Evolutionary conservation across 352 stramenopile genomes (phyloP), one percentile per base, ranked within the genome.

Genomic region (Pythium coloratum): DNA sequence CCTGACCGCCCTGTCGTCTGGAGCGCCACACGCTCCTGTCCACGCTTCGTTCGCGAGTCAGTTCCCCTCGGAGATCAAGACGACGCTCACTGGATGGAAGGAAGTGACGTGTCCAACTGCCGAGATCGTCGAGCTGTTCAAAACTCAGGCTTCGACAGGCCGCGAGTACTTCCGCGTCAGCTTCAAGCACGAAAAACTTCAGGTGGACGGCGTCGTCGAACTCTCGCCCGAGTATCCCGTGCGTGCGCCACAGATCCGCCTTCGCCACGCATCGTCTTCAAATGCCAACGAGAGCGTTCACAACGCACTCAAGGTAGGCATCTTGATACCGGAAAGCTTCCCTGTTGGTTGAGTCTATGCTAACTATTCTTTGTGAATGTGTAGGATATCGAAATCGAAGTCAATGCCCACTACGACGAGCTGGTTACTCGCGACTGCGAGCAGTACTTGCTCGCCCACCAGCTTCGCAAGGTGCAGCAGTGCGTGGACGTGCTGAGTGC

Each of bases 361-460:
- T 55, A n/a, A 55, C 12, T n/a, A 8, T 24, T 30, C 46, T 8
- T 9, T 16, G 38, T 67, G 20, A 40, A 6, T 50, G 6, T 26
- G 6, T 61, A 91, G 86, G 83, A 91, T 51, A 77, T 94, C 8
- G 86, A 91, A 59, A 62, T 89, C n/a, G 86, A 94, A 47, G 80
- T 94, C 51, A 91, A 92, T 62, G 80, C 78, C 33, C 83, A 80
- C 67, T 91, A 88, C 55, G 61, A 85, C 12, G 86, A 94, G 58
- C 75, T 91, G 32, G 64, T 79, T 10, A 70, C 81, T 2, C 70
- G 72, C 3, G 73, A 71, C 20, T 82, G 64, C 7, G 72, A 81
- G 12, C 59, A 64, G 24, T 92, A 78, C 42, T 55, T 94, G 58
- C 71, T 94, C 18, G 75, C 88, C 26, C 86, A 94, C 64, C 86